Evolutionary conservation across 768 basidiomycete genomes (phyloP).

Genomic region (Exidia glandulosa): DNA sequence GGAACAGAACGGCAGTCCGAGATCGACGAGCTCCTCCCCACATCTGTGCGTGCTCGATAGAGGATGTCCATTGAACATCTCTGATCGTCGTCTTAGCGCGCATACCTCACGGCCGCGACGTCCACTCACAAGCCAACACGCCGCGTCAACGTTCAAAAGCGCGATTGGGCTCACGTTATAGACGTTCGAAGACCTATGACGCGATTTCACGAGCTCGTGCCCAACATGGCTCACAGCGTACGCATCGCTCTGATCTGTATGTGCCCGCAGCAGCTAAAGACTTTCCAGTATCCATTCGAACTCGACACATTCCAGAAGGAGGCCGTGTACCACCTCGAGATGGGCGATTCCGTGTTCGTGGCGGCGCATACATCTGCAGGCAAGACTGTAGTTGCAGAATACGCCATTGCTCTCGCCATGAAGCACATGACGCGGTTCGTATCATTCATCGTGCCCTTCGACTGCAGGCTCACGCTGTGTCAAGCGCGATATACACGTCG

Average conservation of each 20-base stretch:
- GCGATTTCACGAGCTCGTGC: conserved; percentile 88
- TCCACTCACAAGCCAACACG: conserved; percentile 29
- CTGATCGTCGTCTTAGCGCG: conserved; percentile 27
- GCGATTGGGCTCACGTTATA: conserved; percentile 97
- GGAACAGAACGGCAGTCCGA: conserved; percentile 1
- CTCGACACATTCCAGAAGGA: conserved; percentile 98
- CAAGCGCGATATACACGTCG: conserved; percentile 93
- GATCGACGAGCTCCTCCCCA: conserved; percentile 17
- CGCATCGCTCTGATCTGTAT: conserved; percentile 4
- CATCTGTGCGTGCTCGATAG: conserved; percentile 26
- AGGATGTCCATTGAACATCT: neutral
- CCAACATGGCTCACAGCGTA: conserved; percentile 92
- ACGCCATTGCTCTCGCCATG: conserved; percentile 91
- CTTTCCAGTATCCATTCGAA: conserved; percentile 92
- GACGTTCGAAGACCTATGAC: conserved; percentile 82
- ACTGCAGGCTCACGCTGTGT: neutral
- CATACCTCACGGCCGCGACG: conserved; percentile 45
- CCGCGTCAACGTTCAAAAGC: conserved; percentile 51
- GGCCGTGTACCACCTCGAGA: conserved; percentile 93
- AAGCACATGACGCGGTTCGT: conserved; percentile 97
- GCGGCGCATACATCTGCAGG: conserved; percentile 99
- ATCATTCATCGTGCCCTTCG: neutral
- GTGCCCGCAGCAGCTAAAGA: neutral
- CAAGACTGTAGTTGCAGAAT: conserved; percentile 98
- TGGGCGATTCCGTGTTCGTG: conserved; percentile 98